Percentiles rank a stretch among this genome's conserved stretches.
Conservation (phyloP, 345 rosid genomes). For the Linum lewisii region DNA sequence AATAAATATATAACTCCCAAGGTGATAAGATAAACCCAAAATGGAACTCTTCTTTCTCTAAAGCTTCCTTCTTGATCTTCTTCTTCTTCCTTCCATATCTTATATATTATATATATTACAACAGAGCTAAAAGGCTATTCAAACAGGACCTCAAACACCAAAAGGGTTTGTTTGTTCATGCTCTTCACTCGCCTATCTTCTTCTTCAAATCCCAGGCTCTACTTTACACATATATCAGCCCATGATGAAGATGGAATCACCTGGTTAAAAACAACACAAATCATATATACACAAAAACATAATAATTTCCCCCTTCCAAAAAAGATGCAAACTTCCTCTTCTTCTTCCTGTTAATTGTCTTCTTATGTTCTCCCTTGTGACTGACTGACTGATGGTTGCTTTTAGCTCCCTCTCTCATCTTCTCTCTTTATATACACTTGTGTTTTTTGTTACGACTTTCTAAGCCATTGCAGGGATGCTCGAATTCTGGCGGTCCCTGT, state of each 20-base stretch:
- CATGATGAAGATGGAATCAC: neutral
- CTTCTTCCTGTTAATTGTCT: constrained; percentile 19
- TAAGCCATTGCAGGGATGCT: constrained; percentile 98
- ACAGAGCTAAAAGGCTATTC: neutral
- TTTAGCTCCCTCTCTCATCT: constrained; percentile 22
- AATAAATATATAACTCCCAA: no score
- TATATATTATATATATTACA: neutral
- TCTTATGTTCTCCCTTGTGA: constrained; percentile 15
- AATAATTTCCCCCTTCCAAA: constrained; percentile 9
- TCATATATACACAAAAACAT: neutral
- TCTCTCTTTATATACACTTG: neutral
- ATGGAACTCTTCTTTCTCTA: no score
- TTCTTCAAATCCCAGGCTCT: neutral
- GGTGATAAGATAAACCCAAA: no score
- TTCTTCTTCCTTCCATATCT: neutral
- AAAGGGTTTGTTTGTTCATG: no score
- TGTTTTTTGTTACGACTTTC: constrained; percentile 28
- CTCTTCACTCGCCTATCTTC: neutral
- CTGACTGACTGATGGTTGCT: constrained; percentile 8
- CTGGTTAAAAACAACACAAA: neutral
- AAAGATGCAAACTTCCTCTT: constrained; percentile 27
- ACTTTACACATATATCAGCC: neutral
- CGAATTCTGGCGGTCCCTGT: constrained; percentile 87
- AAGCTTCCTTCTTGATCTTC: neutral
- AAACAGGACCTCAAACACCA: no score